Evolutionary conservation across 257 asterid species (phyloP).

Genomic region (Penstemon davidsonii): DNA sequence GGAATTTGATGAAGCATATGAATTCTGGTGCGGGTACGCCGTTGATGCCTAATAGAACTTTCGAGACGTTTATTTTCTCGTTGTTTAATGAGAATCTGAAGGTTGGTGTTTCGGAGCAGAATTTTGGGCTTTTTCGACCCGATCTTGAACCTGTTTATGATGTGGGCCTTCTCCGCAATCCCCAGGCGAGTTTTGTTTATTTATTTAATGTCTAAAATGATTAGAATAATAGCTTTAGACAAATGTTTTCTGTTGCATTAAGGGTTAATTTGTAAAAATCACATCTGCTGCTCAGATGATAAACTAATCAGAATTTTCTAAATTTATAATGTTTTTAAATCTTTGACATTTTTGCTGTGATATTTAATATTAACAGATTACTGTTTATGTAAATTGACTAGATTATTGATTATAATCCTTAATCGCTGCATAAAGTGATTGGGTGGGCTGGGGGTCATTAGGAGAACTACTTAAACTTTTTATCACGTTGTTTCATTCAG

Average conservation of each 20-base stretch:
- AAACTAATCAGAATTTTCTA: not conserved
- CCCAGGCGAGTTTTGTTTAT: conserved; percentile 22
- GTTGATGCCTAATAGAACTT: conserved; percentile 46
- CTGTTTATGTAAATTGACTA: no score
- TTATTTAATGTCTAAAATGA: no score
- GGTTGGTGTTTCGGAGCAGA: conserved; percentile 38
- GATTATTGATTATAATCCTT: no score
- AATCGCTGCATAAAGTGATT: no score
- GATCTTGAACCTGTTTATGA: conserved; percentile 50
- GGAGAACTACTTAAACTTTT: no score
- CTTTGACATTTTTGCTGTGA: no score
- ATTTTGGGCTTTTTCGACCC: conserved; percentile 49
- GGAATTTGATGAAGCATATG: conserved; percentile 37
- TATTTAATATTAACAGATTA: no score
- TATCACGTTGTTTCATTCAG: no score
- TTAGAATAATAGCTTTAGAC: no score
- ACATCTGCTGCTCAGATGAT: not conserved
- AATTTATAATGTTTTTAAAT: not conserved
- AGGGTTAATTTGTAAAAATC: no score
- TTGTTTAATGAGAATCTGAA: conserved; percentile 50
- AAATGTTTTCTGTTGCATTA: no score
- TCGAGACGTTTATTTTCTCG: conserved; percentile 44
- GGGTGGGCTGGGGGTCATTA: no score
- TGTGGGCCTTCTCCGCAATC: conserved; percentile 35
- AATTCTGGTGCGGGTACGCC: conserved; percentile 51